Evolutionary conservation across 2,329 filamentous ascomycete species (phyloP).

Genomic region (Fusarium azukiicola): DNA sequence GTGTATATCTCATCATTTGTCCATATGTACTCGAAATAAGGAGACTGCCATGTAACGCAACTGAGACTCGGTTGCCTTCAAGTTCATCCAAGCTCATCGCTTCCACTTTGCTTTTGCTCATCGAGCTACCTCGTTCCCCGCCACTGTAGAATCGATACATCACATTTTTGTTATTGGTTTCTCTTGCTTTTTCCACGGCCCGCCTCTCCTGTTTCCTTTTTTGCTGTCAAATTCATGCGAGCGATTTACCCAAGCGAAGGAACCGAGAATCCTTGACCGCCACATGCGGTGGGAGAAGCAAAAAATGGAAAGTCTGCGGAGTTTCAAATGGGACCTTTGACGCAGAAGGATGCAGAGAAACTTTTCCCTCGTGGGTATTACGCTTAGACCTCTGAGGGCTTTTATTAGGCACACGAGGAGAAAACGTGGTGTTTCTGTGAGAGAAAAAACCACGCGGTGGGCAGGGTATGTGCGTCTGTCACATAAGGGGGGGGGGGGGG

Average conservation of each 20-base stretch:
- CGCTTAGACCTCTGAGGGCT: slow-evolving; percentile 18
- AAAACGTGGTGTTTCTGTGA: slow-evolving; percentile 15
- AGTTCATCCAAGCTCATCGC: not conserved
- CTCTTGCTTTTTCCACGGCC: not conserved
- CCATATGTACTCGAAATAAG: not conserved
- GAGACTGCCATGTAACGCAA: not conserved
- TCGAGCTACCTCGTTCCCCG: not conserved
- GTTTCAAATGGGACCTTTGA: not conserved
- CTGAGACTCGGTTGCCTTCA: not conserved
- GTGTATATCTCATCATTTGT: not conserved
- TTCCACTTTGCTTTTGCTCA: not conserved
- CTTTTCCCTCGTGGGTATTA: not conserved
- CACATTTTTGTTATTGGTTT: not conserved
- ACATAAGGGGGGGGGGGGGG: not conserved
- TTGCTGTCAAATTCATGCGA: slow-evolving; percentile 9
- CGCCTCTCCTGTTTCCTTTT: not conserved
- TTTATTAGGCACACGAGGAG: slow-evolving; percentile 11
- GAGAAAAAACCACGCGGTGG: slow-evolving; percentile 16
- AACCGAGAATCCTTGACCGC: slow-evolving; percentile 15
- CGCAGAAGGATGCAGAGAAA: slow-evolving; percentile 6
- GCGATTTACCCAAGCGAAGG: slow-evolving; percentile 10
- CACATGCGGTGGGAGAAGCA: not conserved
- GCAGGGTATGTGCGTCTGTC: slow-evolving; percentile 23
- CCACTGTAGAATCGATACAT: not conserved
- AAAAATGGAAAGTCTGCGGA: not conserved